Conservation (phyloP, 2,329 filamentous ascomycete species). For the Magnaporthiopsis poae region DNA sequence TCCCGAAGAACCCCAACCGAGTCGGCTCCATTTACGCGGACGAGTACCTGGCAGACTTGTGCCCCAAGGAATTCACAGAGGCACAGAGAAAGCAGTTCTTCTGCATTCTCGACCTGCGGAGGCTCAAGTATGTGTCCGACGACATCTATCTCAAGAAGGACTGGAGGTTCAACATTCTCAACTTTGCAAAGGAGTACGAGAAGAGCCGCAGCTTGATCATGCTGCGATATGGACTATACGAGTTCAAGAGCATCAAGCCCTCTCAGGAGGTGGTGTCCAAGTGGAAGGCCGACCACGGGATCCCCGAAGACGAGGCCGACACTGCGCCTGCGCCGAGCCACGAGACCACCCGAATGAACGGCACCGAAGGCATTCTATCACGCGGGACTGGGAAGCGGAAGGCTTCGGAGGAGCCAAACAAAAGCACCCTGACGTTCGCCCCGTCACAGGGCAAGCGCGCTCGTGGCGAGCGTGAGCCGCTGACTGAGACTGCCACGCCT, state of each 20-base stretch:
- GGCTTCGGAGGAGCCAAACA: slow-evolving; percentile 38
- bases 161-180: slow-evolving; percentile 53
- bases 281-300: slow-evolving; percentile 47
- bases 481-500: slow-evolving; percentile 24
- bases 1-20: slow-evolving; percentile 42
- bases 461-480: slow-evolving; percentile 33
- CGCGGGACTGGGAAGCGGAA: slow-evolving; percentile 39
- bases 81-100: slow-evolving; percentile 53
- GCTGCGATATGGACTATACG: slow-evolving; percentile 51
- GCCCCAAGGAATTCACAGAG: slow-evolving; percentile 47
- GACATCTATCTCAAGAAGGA: slow-evolving; percentile 52
- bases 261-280: slow-evolving; percentile 47
- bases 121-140: slow-evolving; percentile 51
- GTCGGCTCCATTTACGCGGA: slow-evolving; percentile 50
- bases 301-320: slow-evolving; percentile 38
- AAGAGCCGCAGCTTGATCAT: slow-evolving; percentile 54
- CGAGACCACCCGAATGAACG: slow-evolving; percentile 16
- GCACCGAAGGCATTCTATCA: slow-evolving; percentile 23
- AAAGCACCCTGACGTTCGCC: slow-evolving; percentile 27
- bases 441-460: slow-evolving; percentile 37
- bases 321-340: slow-evolving; percentile 18
- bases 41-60: slow-evolving; percentile 47
- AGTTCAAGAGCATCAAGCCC: slow-evolving; percentile 53
- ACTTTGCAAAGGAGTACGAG: slow-evolving; percentile 55
- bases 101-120: slow-evolving; percentile 51